Percentiles rank a stretch among this genome's conserved stretches.
phyloP scores from a whole-genome alignment of 495 filamentous ascomycete genomes.

The Staphylotrichum tortipilum region DNA sequence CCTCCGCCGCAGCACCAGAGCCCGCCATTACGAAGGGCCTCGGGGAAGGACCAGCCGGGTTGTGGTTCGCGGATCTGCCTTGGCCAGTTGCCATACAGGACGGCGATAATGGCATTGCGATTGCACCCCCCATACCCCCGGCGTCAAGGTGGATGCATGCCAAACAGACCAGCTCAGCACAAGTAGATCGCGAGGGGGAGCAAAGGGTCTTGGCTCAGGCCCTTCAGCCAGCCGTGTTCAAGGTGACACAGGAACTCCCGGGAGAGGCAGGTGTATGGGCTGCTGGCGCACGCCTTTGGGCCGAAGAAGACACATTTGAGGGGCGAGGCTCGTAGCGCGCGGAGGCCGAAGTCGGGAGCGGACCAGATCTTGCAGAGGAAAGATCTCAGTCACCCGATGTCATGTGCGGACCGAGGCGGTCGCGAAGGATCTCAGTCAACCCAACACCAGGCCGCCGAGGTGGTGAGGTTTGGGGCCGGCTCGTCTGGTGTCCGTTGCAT shows the following conservation, averaged over 20 bases:
- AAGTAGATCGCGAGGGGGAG: neutral
- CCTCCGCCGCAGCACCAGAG: too few relatives aligned
- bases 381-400: neutral
- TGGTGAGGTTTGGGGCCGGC: too few relatives aligned
- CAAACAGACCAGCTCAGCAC: neutral
- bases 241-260: neutral
- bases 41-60: neutral
- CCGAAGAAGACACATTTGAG: neutral
- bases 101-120: neutral
- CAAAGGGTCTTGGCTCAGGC: neutral
- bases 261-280: neutral
- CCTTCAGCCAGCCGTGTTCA: neutral
- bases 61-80: neutral
- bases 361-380: neutral
- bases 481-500: too few relatives aligned
- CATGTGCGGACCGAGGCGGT: neutral
- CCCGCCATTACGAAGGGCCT: too few relatives aligned
- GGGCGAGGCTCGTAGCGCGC: neutral
- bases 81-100: neutral
- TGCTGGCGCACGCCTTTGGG: neutral
- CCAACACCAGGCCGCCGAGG: too few relatives aligned
- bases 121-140: too few relatives aligned
- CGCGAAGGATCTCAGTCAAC: too few relatives aligned
- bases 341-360: neutral
- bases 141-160: neutral